Percentiles rank a stretch among this genome's conserved stretches.
Conservation (phyloP, 129 eudicot genomes). For the Arctium minus region DNA sequence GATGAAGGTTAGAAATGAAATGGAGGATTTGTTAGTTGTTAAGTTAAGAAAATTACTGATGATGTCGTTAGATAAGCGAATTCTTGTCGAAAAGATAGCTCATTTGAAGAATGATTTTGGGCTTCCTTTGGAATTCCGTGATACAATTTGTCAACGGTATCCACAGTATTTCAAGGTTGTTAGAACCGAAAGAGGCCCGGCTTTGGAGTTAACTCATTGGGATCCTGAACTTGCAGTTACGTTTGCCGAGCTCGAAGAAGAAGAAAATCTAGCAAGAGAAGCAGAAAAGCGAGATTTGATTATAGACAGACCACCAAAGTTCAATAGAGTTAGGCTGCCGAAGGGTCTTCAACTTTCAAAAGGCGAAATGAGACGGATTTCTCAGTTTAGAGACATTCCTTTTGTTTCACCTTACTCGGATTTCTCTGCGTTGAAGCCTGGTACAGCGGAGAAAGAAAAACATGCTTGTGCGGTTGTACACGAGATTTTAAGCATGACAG, state of each 20-base stretch:
- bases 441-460: conserved; percentile 78
- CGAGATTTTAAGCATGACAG: conserved; percentile 80
- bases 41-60: conserved; percentile 83
- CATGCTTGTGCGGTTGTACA: conserved; percentile 94
- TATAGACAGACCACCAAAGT: conserved; percentile 75
- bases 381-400: conserved; percentile 77
- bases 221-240: conserved; percentile 92
- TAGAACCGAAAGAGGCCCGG: conserved; percentile 74
- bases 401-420: conserved; percentile 88
- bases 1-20: conserved; percentile 75
- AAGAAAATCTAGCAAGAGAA: conserved; percentile 61
- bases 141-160: conserved; percentile 76
- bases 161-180: conserved; percentile 86
- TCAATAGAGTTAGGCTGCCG: conserved; percentile 73
- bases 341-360: conserved; percentile 80
- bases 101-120: conserved; percentile 86
- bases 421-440: conserved; percentile 69
- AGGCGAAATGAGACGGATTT: conserved; percentile 85
- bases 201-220: conserved; percentile 90
- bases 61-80: conserved; percentile 91
- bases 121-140: conserved; percentile 75
- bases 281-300: conserved; percentile 63
- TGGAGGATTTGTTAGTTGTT: conserved; percentile 81
- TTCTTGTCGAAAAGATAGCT: conserved; percentile 80
- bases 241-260: conserved; percentile 84